These are phyloP conservation scores for Hypoxylon rubiginosum DNA, from an alignment of 2,329 filamentous ascomycete genomes.

Conservation along the genomic window DNA sequence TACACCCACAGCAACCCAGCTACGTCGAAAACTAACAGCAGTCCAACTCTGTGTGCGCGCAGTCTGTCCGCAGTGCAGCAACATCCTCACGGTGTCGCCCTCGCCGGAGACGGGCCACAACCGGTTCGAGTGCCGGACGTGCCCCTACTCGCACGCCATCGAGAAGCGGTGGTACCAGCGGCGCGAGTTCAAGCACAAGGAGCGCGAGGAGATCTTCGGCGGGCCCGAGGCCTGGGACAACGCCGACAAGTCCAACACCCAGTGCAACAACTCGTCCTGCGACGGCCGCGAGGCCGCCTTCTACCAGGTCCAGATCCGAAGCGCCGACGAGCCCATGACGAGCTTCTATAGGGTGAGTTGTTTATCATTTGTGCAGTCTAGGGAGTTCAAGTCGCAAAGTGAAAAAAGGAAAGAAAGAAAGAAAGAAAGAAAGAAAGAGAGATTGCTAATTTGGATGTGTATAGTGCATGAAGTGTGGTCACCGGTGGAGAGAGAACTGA, in stretches of 20 bases:
- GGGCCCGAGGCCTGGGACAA: slow-evolving; percentile 92
- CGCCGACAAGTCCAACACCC: slow-evolving; percentile 84
- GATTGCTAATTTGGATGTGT: slow-evolving; percentile 40
- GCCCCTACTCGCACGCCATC: slow-evolving; percentile 90
- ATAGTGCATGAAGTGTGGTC: slow-evolving; percentile 77
- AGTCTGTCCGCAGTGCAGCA: slow-evolving; percentile 89
- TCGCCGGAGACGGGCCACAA: slow-evolving; percentile 71
- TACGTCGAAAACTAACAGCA: too few relatives aligned
- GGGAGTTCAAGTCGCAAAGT: not conserved
- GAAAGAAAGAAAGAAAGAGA: not conserved
- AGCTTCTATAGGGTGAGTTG: slow-evolving; percentile 85
- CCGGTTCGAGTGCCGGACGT: slow-evolving; percentile 94
- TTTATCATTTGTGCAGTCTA: not conserved
- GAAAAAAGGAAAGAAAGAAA: too few relatives aligned
- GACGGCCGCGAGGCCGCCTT: slow-evolving; percentile 89
- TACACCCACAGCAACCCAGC: not conserved
- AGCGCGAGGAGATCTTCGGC: slow-evolving; percentile 90
- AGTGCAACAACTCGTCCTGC: slow-evolving; percentile 87
- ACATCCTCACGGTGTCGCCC: slow-evolving; percentile 81
- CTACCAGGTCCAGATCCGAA: slow-evolving; percentile 97
- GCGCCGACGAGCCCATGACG: slow-evolving; percentile 98
- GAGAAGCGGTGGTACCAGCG: slow-evolving; percentile 84
- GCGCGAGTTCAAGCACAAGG: slow-evolving; percentile 86
- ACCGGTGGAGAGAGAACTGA: slow-evolving; percentile 76
- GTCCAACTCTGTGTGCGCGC: too few relatives aligned